Evolutionary conservation across 2,329 filamentous ascomycete genomes (phyloP).

Genomic region (Botrytis sinoallii): DNA sequence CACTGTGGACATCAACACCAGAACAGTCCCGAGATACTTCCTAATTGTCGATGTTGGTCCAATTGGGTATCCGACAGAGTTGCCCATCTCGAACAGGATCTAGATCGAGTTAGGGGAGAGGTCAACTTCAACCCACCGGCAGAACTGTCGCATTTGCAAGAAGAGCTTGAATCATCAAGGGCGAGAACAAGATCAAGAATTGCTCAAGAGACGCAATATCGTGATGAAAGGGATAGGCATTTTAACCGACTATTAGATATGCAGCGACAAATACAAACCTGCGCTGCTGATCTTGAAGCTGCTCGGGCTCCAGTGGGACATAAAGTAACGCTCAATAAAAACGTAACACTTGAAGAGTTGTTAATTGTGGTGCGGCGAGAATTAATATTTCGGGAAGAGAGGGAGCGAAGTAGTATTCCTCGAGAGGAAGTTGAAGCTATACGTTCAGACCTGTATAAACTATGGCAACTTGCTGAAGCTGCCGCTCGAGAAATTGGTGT

Average conservation of each 20-base stretch:
- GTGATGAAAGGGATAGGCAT: slow-evolving; percentile 16
- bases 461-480: slow-evolving; percentile 8
- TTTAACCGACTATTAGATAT: slow-evolving; percentile 17
- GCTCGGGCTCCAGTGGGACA: neutral
- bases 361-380: slow-evolving; percentile 4
- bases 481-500: slow-evolving; percentile 12
- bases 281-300: slow-evolving; percentile 10
- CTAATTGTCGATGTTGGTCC: slow-evolving; percentile 4
- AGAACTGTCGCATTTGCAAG: neutral
- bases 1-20: neutral
- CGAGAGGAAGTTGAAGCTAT: slow-evolving; percentile 2
- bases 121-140: neutral
- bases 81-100: neutral
- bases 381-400: neutral
- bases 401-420: neutral
- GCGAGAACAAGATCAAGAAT: slow-evolving; percentile 1
- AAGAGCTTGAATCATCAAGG: neutral
- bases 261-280: slow-evolving; percentile 3
- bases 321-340: neutral
- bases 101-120: neutral
- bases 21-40: neutral
- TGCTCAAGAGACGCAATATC: slow-evolving; percentile 8
- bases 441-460: slow-evolving; percentile 5
- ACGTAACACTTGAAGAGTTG: slow-evolving; percentile 12
- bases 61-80: neutral